These are phyloP conservation scores for Kwoniella dendrophila DNA, from an alignment of 768 basidiomycete genomes.

Conservation along the genomic window DNA sequence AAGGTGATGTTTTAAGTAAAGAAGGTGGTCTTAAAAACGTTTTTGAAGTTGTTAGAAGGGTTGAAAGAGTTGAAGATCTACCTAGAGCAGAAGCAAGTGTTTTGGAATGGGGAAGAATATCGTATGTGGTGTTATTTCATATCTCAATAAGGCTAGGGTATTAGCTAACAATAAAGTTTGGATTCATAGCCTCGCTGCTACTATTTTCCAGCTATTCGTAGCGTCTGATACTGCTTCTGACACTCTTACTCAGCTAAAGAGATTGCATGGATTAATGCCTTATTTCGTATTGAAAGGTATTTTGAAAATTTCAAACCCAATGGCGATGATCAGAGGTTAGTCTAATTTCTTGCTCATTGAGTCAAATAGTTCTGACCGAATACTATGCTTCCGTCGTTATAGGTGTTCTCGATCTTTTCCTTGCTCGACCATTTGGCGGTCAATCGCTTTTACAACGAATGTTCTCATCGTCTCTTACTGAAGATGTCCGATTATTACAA, in stretches of 20 bases:
- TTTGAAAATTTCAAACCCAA: constrained; percentile 89
- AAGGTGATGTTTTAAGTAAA: constrained; percentile 81
- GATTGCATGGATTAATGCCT: constrained; percentile 94
- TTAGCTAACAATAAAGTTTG: too few relatives aligned
- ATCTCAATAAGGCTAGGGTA: not conserved
- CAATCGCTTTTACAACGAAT: constrained; percentile 89
- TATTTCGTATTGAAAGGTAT: constrained; percentile 94
- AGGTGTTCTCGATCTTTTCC: constrained; percentile 86
- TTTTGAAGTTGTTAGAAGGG: constrained; percentile 84
- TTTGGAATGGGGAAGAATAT: constrained; percentile 94
- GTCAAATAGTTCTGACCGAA: not conserved
- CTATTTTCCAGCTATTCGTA: constrained; percentile 91
- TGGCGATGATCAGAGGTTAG: constrained; percentile 89
- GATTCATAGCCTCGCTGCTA: constrained; percentile 89
- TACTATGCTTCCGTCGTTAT: not conserved
- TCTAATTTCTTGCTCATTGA: not conserved
- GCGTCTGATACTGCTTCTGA: constrained; percentile 91
- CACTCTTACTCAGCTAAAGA: constrained; percentile 80
- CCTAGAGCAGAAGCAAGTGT: constrained; percentile 86
- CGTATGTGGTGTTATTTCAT: constrained; percentile 63
- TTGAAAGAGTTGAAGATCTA: constrained; percentile 72
- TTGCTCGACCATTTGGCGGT: constrained; percentile 95
- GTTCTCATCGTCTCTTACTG: constrained; percentile 89
- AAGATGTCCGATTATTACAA: constrained; percentile 81
- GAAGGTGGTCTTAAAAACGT: constrained; percentile 72